Evolutionary conservation across 2,329 filamentous ascomycete species (phyloP).

Genomic region (Stenocarpella maydis): DNA sequence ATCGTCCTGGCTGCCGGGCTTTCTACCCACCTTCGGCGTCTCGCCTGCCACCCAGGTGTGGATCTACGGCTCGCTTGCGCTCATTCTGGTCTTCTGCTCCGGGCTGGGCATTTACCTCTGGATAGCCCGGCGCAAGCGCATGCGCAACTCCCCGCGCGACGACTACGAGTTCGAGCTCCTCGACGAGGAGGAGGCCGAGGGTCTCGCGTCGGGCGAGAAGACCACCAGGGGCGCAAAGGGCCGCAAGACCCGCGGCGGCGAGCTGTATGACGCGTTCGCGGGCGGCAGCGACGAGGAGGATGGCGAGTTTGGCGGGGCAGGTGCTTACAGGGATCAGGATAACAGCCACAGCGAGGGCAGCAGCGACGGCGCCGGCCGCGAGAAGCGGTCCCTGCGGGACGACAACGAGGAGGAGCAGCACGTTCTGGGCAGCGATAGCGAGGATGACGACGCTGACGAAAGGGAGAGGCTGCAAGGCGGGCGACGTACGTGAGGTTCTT

Average conservation of each 20-base stretch:
- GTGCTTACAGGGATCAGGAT: constrained; percentile 47
- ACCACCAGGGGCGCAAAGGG: constrained; percentile 51
- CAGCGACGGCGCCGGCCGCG: constrained; percentile 43
- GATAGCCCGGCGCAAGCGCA: constrained; percentile 78
- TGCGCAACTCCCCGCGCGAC: constrained; percentile 77
- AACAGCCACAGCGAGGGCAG: constrained; percentile 28
- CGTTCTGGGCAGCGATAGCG: constrained; percentile 59
- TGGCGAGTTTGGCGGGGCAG: constrained; percentile 48
- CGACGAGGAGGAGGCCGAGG: constrained; percentile 78
- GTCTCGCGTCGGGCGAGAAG: constrained; percentile 56
- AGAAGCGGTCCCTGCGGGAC: constrained; percentile 40
- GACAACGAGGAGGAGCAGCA: constrained; percentile 52
- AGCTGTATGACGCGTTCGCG: constrained; percentile 97
- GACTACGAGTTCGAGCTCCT: constrained; percentile 96
- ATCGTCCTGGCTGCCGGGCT: constrained; percentile 80
- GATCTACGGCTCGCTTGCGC: constrained; percentile 87
- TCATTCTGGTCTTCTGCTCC: constrained; percentile 85
- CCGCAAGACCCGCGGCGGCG: constrained; percentile 74
- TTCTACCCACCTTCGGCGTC: constrained; percentile 89
- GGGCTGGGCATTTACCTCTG: constrained; percentile 85
- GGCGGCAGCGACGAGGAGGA: constrained; percentile 78
- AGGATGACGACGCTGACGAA: constrained; percentile 50
- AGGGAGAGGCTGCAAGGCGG: constrained; percentile 40
- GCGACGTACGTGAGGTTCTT: constrained; percentile 25
- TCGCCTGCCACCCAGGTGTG: constrained; percentile 88